A percentile compares a stretch with the other conserved stretches of the same genome.
phyloP scores from a whole-genome alignment of 176 grass and related monocot genomes.

The Cenchrus fungigraminus region DNA sequence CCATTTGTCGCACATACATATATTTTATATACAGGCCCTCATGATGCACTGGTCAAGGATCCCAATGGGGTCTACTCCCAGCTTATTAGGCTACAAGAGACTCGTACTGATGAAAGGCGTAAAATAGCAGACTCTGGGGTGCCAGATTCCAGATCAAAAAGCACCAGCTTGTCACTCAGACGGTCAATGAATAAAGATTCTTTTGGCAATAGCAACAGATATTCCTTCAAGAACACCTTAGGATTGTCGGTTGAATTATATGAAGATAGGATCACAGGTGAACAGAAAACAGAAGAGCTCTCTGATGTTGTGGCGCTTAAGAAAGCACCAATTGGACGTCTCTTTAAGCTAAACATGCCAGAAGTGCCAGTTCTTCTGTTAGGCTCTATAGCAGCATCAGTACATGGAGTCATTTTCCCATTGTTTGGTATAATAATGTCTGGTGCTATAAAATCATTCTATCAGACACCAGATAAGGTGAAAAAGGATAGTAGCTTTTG shows the following conservation, averaged over 20 bases:
- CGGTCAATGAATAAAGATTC: constrained; percentile 52
- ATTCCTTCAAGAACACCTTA: constrained; percentile 46
- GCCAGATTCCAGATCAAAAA: constrained; percentile 41
- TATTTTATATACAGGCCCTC: constrained; percentile 52
- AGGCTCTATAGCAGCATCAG: constrained; percentile 67
- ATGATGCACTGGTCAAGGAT: constrained; percentile 74
- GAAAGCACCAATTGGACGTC: constrained; percentile 51
- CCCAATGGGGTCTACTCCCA: constrained; percentile 72
- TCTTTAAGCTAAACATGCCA: constrained; percentile 72
- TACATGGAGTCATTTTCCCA: constrained; percentile 72
- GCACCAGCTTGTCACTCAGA: constrained; percentile 39
- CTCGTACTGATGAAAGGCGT: constrained; percentile 31
- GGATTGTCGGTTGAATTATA: constrained; percentile 37
- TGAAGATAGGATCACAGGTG: constrained; percentile 18
- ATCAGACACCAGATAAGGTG: constrained; percentile 55
- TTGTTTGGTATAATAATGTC: constrained; percentile 67
- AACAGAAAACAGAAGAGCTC: constrained; percentile 30
- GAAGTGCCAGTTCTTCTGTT: constrained; percentile 68
- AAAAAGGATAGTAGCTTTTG: constrained; percentile 72
- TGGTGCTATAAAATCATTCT: constrained; percentile 65
- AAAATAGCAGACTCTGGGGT: constrained; percentile 26
- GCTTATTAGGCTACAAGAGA: constrained; percentile 71
- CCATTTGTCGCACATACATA: constrained; percentile 16
- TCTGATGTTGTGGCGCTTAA: constrained; percentile 12
- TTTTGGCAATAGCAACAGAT: constrained; percentile 45